Evolutionary conservation across 2,329 filamentous ascomycete species (phyloP), one percentile per base, ranked within the genome.

Genomic region (Fusarium begoniae): DNA sequence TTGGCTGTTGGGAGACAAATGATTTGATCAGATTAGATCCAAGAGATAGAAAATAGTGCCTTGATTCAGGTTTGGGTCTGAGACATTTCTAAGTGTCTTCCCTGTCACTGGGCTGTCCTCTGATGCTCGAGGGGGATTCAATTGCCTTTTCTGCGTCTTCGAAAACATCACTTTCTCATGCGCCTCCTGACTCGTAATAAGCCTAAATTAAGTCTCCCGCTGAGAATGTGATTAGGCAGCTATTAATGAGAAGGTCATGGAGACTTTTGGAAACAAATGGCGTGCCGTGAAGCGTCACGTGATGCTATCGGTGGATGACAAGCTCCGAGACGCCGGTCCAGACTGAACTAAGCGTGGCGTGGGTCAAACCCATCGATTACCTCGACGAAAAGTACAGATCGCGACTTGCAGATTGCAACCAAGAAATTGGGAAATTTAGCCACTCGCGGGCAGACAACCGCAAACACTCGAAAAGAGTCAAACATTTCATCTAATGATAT

Each of bases 311-410:
- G 72, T 75, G 63, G 20, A 69, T 62, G 72, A 24, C 59, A 69
- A 65, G 56, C 68, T 43, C 72, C 72, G 72, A 74, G 59, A 64
- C 28, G 30, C 72, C 72, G 72, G 68, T 32, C 57, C 41, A 24
- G n/a, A 51, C 45, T n/a, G 26, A 35, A 51, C 53, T 67, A 61
- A 67, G 64, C 32, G 43, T 69, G 56, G 66, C 66, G 63, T 66
- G 55, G 68, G 64, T 32, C 35, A 32, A 69, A 59, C 47, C 55
- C 67, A 61, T 74, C 75, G 59, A 76, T 73, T 61, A 55, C 65
- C 47, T 68, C n/a, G 63, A 64, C 72, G 66, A 78, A 78, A 78
- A 78, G 77, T 78, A 78, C 77, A 78, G 77, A 78, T 78, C 77
- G 70, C 77, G 77, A 78, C 74, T 70, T 72, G 65, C 45, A 67